Evolutionary conservation across 2,329 filamentous ascomycete species (phyloP).

Genomic region (Verticillium klebahnii): DNA sequence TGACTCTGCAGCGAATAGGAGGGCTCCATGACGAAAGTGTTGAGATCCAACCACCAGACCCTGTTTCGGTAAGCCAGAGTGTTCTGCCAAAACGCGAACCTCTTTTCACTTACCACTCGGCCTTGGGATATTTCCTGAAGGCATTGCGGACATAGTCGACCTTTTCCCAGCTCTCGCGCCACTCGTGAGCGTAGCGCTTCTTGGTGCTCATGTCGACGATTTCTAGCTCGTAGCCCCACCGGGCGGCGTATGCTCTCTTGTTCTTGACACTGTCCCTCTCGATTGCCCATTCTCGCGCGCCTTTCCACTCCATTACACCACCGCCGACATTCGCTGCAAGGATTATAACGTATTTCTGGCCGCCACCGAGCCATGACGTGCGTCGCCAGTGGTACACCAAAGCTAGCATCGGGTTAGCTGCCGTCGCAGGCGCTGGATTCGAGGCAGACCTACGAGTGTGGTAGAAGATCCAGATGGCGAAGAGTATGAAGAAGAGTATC

Average conservation of each 20-base stretch:
- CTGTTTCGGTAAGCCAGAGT: slow-evolving; percentile 36
- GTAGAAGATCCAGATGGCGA: slow-evolving; percentile 63
- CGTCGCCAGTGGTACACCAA: slow-evolving; percentile 63
- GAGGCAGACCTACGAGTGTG: slow-evolving; percentile 60
- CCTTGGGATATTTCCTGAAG: slow-evolving; percentile 89
- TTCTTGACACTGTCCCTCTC: slow-evolving; percentile 94
- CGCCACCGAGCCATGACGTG: slow-evolving; percentile 70
- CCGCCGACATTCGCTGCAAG: slow-evolving; percentile 91
- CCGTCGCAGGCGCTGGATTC: background rate
- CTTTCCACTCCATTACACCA: slow-evolving; percentile 99
- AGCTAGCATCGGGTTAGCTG: slow-evolving; percentile 28
- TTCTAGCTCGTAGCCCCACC: slow-evolving; percentile 94
- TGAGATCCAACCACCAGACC: slow-evolving; percentile 99
- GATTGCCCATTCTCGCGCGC: slow-evolving; percentile 94
- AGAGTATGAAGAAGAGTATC: slow-evolving; percentile 53
- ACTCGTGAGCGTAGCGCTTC: slow-evolving; percentile 97
- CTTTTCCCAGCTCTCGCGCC: slow-evolving; percentile 99
- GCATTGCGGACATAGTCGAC: slow-evolving; percentile 87
- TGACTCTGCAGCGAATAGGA: slow-evolving; percentile 84
- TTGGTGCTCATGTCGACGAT: slow-evolving; percentile 98
- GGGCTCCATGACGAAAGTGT: slow-evolving; percentile 97
- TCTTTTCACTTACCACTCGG: slow-evolving; percentile 72
- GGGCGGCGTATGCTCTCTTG: slow-evolving; percentile 80
- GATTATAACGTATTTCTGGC: slow-evolving; percentile 89
- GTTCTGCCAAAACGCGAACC: background rate